Conservation (phyloP, 2,329 filamentous ascomycete species). For the Aschersonia sp. region DNA sequence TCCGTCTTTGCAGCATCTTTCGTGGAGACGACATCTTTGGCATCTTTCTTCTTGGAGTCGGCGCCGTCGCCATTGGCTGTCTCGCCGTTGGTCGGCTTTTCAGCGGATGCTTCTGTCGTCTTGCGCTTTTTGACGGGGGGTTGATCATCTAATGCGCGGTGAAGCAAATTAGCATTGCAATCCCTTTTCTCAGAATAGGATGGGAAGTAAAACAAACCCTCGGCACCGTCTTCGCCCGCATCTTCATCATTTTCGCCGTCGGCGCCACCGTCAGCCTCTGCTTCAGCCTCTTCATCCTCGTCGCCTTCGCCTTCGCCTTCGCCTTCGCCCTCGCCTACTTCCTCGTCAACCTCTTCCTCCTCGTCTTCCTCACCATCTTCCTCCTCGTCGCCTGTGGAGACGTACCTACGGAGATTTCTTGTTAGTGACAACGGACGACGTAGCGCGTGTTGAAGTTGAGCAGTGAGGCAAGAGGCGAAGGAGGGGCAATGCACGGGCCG, state of each 20-base stretch:
- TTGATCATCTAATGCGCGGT: constrained; percentile 15
- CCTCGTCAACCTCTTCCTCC: constrained; percentile 23
- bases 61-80: constrained; percentile 14
- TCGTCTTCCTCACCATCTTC: constrained; percentile 18
- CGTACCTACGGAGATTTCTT: constrained; percentile 13
- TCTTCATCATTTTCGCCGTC: not conserved
- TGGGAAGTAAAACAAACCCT: not conserved
- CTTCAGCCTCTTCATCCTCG: constrained; percentile 10
- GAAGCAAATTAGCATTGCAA: too few relatives aligned
- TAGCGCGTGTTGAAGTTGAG: too few relatives aligned
- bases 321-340: constrained; percentile 22
- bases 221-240: not conserved
- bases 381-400: constrained; percentile 23
- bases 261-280: constrained; percentile 12
- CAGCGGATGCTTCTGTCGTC: constrained; percentile 20
- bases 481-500: too few relatives aligned
- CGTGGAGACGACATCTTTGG: constrained; percentile 9
- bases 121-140: constrained; percentile 38
- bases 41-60: constrained; percentile 14
- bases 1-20: constrained; percentile 15
- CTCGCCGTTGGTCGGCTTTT: constrained; percentile 18
- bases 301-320: constrained; percentile 15
- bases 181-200: too few relatives aligned
- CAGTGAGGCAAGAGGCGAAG: too few relatives aligned
- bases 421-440: not conserved